Evolutionary conservation across 805 yeast genomes (phyloP), one percentile per base, ranked within the genome.

Genomic region (Suhomyces faveliae): DNA sequence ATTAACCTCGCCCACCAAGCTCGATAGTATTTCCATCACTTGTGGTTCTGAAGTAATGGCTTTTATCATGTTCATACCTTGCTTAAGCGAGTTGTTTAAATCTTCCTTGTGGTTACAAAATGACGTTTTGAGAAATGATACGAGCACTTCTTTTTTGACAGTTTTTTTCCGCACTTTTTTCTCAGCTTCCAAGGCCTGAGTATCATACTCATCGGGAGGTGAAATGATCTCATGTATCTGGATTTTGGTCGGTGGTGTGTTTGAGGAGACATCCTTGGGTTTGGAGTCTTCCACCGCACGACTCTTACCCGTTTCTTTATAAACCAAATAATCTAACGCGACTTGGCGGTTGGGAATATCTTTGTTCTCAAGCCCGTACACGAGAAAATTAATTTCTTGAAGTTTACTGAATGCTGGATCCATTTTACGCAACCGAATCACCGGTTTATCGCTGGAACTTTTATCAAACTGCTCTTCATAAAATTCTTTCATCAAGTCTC

Each of bases 321-420:
- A 46, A 7, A 47, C 43, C 48, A 52, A 50, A 27, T 45, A 52
- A 40, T 50, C 50, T 45, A 50, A 40, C 11, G 56, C 56, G 10
- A 52, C 29, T 17, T 41, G 50, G 3, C 56, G 35, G 35, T 52
- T 46, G 25, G 56, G 56, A 7, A 52, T 52, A 15, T 52, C 56
- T 40, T 50, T 52, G 46, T 44, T 50, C 23, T 42, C 27, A 27
- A 52, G 42, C 13, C 45, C 45, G 45, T 52, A 52, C 20, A 52
- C 56, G 42, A 52, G 42, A 35, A 46, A 52, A 45, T 52, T 52
- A 38, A 52, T 52, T 33, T 52, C 56, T 29, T 52, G 56, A 8
- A 52, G 38, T 41, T 52, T 52, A 39, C 53, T 50, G 43, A 52
- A 52, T 4, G 56, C 56, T 6, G 56, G 56, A 41, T 52, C 56